Evolutionary conservation across 345 rosid genomes (phyloP), one percentile per base, ranked within the genome.

Genomic region (Noccaea bulbosa): DNA sequence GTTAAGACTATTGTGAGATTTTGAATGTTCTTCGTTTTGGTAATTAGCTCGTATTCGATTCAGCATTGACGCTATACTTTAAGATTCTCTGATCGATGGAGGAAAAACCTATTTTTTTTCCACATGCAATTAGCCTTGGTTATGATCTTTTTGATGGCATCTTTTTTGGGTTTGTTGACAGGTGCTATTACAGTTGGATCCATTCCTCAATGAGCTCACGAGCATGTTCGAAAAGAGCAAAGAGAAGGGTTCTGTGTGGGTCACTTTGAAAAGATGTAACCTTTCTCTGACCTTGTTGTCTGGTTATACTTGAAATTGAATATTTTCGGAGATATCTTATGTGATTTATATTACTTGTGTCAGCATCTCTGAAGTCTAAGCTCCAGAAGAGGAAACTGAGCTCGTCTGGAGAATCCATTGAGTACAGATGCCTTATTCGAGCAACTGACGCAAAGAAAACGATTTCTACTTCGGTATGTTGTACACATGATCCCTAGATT

Each of bases 221-320:
- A 84, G 86, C 85, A 87, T 93, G 96, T 91, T 84, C 10, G 97
- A 93, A 80, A 82, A 76, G 46, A 91, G 80, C 81, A 87, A 87
- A 0, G 98, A 89, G 76, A 75, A 77, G 54, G 96, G 96, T 15
- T 84, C 95, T 52, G 90, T 93, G 41, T 93, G 98, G 98, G 94
- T 93, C 60, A 93, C 97, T 54, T 82, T 93, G 62, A 93, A 93
- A 80, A 74, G 98, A 83, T 93, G 98, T 93, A 82, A 73, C 11
- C 56, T 44, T 14, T 44, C 17, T 52, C 8, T 39, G 14, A 50
- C 27, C 52, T 10, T 12, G 22, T 69, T 62, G 14, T 40, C 10
- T 63, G 20, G 15, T 37, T n/a, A 12, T 62, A 9, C 7, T 73
- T 22, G 39, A 12, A 7, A 27, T 27, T 54, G 15, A 8, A 8